Evolutionary conservation across 345 rosid species (phyloP).

Genomic region (Turnera subulata): DNA sequence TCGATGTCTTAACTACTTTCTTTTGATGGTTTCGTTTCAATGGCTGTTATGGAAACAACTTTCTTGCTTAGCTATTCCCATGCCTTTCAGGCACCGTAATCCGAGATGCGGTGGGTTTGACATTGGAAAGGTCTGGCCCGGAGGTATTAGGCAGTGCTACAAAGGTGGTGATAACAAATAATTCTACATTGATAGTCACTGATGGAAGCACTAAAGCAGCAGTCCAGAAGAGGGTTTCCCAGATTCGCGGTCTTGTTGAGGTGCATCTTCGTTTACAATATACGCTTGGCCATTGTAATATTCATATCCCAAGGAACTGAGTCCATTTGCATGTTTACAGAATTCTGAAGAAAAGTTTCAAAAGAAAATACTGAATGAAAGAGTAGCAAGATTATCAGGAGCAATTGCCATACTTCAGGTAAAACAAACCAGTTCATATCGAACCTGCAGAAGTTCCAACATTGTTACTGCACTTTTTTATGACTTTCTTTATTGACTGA

Average conservation of each 20-base stretch:
- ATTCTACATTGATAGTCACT: constrained; percentile 76
- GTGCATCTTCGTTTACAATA: constrained; percentile 31
- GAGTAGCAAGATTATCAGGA: constrained; percentile 82
- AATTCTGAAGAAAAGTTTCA: constrained; percentile 62
- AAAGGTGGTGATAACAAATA: constrained; percentile 65
- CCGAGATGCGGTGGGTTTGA: constrained; percentile 75
- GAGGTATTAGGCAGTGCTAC: constrained; percentile 73
- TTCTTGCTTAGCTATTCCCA: not conserved
- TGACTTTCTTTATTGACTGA: constrained; percentile 14
- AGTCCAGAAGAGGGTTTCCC: constrained; percentile 69
- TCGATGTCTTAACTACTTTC: no score
- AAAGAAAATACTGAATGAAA: constrained; percentile 77
- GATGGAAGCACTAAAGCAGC: constrained; percentile 64
- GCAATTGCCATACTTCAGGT: constrained; percentile 88
- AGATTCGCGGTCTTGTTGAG: constrained; percentile 61
- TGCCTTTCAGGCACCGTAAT: constrained; percentile 64
- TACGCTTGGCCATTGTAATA: not conserved
- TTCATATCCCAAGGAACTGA: not conserved
- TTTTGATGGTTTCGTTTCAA: no score
- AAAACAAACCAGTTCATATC: constrained; percentile 12
- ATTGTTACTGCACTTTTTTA: not conserved
- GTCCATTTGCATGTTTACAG: constrained; percentile 32
- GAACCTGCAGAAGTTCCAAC: constrained; percentile 1
- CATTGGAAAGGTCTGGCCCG: constrained; percentile 67
- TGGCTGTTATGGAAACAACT: no score